Percentiles rank a stretch among this genome's conserved stretches.
Conservation (phyloP, 2,329 filamentous ascomycete genomes). For the Shiraia bambusicola region DNA sequence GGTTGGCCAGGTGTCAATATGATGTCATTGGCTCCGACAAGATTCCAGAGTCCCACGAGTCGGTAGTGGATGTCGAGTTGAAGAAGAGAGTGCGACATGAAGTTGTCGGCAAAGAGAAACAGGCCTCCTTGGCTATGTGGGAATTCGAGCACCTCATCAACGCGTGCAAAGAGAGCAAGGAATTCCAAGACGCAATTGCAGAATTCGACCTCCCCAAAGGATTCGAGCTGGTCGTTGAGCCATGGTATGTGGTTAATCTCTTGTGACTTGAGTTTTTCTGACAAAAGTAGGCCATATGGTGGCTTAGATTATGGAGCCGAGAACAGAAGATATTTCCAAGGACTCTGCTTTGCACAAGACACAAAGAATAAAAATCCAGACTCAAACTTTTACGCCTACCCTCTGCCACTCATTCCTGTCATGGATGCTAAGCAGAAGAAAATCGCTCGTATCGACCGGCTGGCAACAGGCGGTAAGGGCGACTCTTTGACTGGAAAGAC, state of each 20-base stretch:
- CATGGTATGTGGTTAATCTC: constrained; percentile 42
- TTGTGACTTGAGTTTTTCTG: constrained; percentile 1
- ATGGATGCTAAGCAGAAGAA: constrained; percentile 40
- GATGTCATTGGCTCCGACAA: constrained; percentile 57
- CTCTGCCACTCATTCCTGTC: constrained; percentile 41
- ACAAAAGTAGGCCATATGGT: constrained; percentile 50
- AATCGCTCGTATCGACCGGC: constrained; percentile 39
- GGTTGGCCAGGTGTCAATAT: constrained; percentile 58
- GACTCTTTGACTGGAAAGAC: constrained; percentile 44
- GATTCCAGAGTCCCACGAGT: constrained; percentile 57
- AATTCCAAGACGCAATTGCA: constrained; percentile 54
- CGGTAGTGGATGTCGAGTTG: constrained; percentile 52
- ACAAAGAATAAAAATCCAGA: constrained; percentile 48
- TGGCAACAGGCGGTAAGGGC: constrained; percentile 44
- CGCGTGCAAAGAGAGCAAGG: constrained; percentile 54
- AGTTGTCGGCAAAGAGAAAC: constrained; percentile 51
- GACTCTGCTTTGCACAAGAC: constrained; percentile 56
- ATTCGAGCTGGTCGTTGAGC: constrained; percentile 58
- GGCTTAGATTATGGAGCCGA: constrained; percentile 53
- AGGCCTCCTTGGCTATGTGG: constrained; percentile 53
- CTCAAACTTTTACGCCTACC: constrained; percentile 46
- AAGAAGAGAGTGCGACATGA: constrained; percentile 48
- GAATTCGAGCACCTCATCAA: constrained; percentile 39
- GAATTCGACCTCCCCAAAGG: constrained; percentile 57
- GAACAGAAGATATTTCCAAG: constrained; percentile 56